Evolutionary conservation across 345 rosid species (phyloP).

Genomic region (Moricandia moricandioides): DNA sequence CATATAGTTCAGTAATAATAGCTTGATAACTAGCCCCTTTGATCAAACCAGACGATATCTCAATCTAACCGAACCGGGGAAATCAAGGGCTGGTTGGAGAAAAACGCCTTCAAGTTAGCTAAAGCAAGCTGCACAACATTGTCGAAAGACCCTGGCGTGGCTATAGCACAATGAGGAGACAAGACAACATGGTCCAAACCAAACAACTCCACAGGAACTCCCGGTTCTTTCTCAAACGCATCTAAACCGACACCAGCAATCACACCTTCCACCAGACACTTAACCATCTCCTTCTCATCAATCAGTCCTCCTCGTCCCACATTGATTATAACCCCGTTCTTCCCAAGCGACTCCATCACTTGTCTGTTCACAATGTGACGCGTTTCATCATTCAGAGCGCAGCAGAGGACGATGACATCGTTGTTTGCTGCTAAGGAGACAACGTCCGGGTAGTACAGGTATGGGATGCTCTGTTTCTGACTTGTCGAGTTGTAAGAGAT

Average conservation of each 20-base stretch:
- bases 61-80: conserved; percentile 33
- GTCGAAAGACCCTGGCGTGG: conserved; percentile 53
- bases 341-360: conserved; percentile 36
- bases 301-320: conserved; percentile 34
- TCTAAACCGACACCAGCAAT: conserved; percentile 80
- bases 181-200: conserved; percentile 64
- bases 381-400: conserved; percentile 25
- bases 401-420: conserved; percentile 30
- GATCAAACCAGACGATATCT: conserved; percentile 7
- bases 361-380: conserved; percentile 27
- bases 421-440: conserved; percentile 25
- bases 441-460: conserved; percentile 18
- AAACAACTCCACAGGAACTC: conserved; percentile 49
- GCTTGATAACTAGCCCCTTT: background rate
- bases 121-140: conserved; percentile 39
- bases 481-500: conserved; percentile 31
- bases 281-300: conserved; percentile 54
- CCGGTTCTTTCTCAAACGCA: conserved; percentile 75
- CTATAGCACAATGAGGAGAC: conserved; percentile 55
- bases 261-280: conserved; percentile 51
- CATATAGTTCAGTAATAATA: background rate
- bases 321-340: conserved; percentile 30
- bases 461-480: conserved; percentile 13
- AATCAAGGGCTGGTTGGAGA: conserved; percentile 49
- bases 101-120: conserved; percentile 68